Evolutionary conservation across 352 stramenopile genomes (phyloP).

Genomic region (Nothophytophthora sp.): DNA sequence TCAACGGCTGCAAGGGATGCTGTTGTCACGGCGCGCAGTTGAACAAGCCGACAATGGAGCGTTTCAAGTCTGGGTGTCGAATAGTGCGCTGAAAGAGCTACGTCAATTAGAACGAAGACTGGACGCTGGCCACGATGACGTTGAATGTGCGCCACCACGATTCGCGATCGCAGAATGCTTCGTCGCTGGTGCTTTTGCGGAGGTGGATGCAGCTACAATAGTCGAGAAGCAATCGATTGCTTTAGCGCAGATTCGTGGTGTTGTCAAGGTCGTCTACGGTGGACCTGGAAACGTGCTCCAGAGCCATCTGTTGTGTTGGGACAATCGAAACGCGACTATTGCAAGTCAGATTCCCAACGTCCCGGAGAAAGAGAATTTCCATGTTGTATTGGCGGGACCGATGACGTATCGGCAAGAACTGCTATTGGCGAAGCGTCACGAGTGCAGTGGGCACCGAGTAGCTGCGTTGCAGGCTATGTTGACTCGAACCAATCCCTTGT

Average conservation of each 20-base stretch:
- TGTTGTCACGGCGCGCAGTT: conserved; percentile 14
- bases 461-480: conserved; percentile 2
- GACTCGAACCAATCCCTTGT: conserved; percentile 15
- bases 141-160: conserved; percentile 5
- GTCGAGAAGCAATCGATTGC: conserved; percentile 20
- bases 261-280: conserved; percentile 28
- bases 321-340: conserved; percentile 23
- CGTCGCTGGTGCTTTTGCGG: conserved; percentile 12
- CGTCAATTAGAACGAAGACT: background rate
- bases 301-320: conserved; percentile 32
- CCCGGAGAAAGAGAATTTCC: conserved; percentile 12
- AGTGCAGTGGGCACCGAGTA: conserved; percentile 16
- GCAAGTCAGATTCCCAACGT: conserved; percentile 8
- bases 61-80: conserved; percentile 13
- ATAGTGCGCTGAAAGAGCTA: conserved; percentile 1
- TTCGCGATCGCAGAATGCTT: conserved; percentile 28
- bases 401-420: conserved; percentile 20
- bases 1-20: background rate
- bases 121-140: background rate
- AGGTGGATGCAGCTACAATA: conserved; percentile 8
- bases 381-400: conserved; percentile 25
- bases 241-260: conserved; percentile 15
- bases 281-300: conserved; percentile 20
- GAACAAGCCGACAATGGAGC: background rate
- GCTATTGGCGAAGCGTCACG: conserved; percentile 12